Conservation (phyloP, 495 filamentous ascomycete species). For the Aspergillus bertholletiae region DNA sequence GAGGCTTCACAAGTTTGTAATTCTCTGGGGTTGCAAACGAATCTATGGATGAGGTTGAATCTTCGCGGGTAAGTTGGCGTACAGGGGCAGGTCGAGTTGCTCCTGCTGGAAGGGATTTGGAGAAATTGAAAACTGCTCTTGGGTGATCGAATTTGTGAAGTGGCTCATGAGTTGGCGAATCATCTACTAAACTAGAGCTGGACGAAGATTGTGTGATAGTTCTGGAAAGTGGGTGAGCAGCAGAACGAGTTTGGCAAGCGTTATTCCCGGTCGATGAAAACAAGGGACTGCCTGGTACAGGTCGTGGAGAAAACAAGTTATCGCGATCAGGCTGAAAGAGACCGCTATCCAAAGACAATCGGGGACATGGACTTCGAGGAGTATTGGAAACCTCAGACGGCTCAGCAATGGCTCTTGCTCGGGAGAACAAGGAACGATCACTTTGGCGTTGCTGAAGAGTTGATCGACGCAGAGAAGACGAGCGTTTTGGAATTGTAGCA, state of each 20-base stretch:
- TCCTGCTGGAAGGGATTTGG: constrained; percentile 75
- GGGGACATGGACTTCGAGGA: constrained; percentile 52
- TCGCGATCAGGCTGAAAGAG: constrained; percentile 60
- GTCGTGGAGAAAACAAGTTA: constrained; percentile 54
- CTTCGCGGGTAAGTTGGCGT: constrained; percentile 37
- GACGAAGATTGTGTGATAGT: constrained; percentile 83
- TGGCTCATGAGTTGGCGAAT: constrained; percentile 68
- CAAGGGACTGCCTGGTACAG: constrained; percentile 27
- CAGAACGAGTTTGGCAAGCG: constrained; percentile 16
- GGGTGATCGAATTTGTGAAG: constrained; percentile 50
- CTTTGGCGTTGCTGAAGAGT: constrained; percentile 78
- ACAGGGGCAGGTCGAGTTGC: constrained; percentile 47
- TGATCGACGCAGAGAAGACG: constrained; percentile 77
- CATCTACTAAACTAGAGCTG: constrained; percentile 68
- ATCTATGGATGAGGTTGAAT: constrained; percentile 42
- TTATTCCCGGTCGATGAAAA: constrained; percentile 24
- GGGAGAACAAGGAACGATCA: constrained; percentile 56
- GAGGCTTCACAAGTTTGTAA: constrained; percentile 78
- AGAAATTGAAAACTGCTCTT: constrained; percentile 62
- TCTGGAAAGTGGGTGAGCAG: constrained; percentile 80
- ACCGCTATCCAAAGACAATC: constrained; percentile 71
- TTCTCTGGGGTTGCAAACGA: constrained; percentile 78
- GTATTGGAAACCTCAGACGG: constrained; percentile 26
- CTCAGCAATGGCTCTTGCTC: constrained; percentile 39
- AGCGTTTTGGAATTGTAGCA: constrained; percentile 46